Evolutionary conservation across 2,329 filamentous ascomycete species (phyloP).

Genomic region (Sarocladium strictum): DNA sequence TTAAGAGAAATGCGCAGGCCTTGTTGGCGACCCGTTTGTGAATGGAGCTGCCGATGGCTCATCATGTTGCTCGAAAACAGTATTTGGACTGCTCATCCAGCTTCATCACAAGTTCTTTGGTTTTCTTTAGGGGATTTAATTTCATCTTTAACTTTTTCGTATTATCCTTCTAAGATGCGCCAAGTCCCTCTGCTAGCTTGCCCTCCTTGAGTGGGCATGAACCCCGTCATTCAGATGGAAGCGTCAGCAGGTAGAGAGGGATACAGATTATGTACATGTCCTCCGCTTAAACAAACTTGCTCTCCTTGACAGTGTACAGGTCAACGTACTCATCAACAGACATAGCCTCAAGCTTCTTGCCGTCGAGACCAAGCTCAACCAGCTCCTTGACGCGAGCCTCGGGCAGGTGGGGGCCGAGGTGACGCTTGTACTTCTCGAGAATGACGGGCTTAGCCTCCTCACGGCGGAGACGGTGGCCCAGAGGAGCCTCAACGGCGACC

Average conservation of each 20-base stretch:
- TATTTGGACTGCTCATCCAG: no score
- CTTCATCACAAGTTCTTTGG: not conserved
- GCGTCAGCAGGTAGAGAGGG: not conserved
- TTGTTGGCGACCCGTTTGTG: no score
- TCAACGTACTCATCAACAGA: constrained; percentile 93
- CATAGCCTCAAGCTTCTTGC: constrained; percentile 69
- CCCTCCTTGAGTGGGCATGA: no score
- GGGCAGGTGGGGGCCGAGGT: constrained; percentile 77
- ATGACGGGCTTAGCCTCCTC: constrained; percentile 99
- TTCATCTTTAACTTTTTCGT: not conserved
- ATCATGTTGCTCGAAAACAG: no score
- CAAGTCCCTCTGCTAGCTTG: not conserved
- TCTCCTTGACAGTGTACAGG: constrained; percentile 61
- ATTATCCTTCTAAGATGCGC: constrained; percentile 3
- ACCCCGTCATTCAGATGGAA: not conserved
- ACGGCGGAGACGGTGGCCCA: constrained; percentile 83
- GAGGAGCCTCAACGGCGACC: constrained; percentile 85
- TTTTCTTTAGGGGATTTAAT: not conserved
- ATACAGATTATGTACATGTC: not conserved
- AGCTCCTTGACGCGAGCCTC: constrained; percentile 75
- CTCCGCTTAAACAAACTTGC: constrained; percentile 40
- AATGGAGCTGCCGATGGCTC: no score
- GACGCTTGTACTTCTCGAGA: constrained; percentile 89
- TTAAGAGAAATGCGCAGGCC: no score
- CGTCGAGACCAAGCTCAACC: constrained; percentile 71